phyloP scores from a whole-genome alignment of 2,329 filamentous ascomycete species.

The Plenodomus lindquistii region DNA sequence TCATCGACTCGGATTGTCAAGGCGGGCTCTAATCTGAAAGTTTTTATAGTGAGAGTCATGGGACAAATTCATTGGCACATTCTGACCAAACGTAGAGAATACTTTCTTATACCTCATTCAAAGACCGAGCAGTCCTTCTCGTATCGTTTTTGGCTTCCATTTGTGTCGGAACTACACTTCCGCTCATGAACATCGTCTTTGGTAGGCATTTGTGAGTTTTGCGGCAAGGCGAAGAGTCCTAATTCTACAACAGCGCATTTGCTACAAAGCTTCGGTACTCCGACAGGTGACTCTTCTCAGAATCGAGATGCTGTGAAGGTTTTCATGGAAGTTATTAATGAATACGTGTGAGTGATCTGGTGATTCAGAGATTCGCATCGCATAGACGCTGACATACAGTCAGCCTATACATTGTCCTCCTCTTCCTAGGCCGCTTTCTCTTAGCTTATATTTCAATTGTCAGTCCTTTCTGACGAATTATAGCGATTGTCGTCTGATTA shows the following conservation, averaged over 20 bases:
- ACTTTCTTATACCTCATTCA: slow-evolving; percentile 20
- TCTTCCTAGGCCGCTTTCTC: slow-evolving; percentile 69
- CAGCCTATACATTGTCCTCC: slow-evolving; percentile 67
- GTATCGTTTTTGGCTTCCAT: slow-evolving; percentile 21
- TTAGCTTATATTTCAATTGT: slow-evolving; percentile 58
- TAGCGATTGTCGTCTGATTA: slow-evolving; percentile 62
- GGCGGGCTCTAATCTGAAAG: not conserved
- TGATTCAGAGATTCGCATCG: not conserved
- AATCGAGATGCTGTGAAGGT: slow-evolving; percentile 41
- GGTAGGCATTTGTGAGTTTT: slow-evolving; percentile 37
- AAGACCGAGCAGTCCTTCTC: slow-evolving; percentile 17
- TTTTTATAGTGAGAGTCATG: not conserved
- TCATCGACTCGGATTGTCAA: not conserved
- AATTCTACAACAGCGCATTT: slow-evolving; percentile 14
- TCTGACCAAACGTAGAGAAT: slow-evolving; percentile 19
- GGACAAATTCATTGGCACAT: not conserved
- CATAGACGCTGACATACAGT: slow-evolving; percentile 23
- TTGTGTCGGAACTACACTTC: slow-evolving; percentile 49
- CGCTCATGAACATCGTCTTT: slow-evolving; percentile 58
- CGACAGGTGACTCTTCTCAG: slow-evolving; percentile 38
- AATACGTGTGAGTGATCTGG: slow-evolving; percentile 18
- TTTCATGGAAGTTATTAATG: slow-evolving; percentile 39
- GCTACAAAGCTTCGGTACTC: slow-evolving; percentile 53
- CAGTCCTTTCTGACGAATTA: slow-evolving; percentile 52
- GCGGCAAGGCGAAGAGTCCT: not conserved